These are phyloP conservation scores for Purpureocillium lavendulum DNA, from an alignment of 2,329 filamentous ascomycete species.

Conservation along the genomic window DNA sequence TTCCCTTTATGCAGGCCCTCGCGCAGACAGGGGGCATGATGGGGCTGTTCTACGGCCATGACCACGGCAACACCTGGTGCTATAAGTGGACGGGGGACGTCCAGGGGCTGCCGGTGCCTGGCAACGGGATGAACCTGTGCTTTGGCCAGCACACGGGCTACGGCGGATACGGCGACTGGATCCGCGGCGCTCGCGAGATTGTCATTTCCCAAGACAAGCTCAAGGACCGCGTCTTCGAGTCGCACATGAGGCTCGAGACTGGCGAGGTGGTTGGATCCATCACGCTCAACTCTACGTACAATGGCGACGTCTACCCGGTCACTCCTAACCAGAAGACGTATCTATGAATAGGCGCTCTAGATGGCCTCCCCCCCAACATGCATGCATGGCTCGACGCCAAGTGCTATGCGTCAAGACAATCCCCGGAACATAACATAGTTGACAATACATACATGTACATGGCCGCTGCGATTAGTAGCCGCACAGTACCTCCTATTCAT, in stretches of 20 bases:
- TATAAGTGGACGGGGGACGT: constrained; percentile 35
- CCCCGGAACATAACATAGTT: too few relatives aligned
- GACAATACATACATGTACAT: too few relatives aligned
- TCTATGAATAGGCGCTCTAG: not conserved
- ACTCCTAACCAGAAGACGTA: constrained; percentile 28
- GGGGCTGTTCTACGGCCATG: constrained; percentile 56
- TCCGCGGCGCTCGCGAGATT: constrained; percentile 51
- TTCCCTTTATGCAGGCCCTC: constrained; percentile 55
- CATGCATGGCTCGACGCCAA: too few relatives aligned
- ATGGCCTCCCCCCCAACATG: too few relatives aligned
- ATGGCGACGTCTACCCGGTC: constrained; percentile 42
- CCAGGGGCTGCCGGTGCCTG: constrained; percentile 23
- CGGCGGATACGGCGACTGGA: constrained; percentile 59
- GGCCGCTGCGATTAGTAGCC: too few relatives aligned
- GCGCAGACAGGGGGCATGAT: constrained; percentile 44
- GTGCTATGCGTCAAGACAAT: too few relatives aligned
- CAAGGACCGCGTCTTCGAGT: constrained; percentile 34
- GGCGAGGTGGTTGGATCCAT: constrained; percentile 42
- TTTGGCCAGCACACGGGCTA: constrained; percentile 63
- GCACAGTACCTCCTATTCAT: too few relatives aligned
- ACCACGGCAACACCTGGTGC: constrained; percentile 56
- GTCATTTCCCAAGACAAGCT: constrained; percentile 34
- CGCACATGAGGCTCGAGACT: constrained; percentile 54
- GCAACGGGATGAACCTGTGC: constrained; percentile 37
- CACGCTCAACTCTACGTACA: constrained; percentile 51